Evolutionary conservation across 2,329 filamentous ascomycete genomes (phyloP).

Genomic region (Fusarium odoratissimum): DNA sequence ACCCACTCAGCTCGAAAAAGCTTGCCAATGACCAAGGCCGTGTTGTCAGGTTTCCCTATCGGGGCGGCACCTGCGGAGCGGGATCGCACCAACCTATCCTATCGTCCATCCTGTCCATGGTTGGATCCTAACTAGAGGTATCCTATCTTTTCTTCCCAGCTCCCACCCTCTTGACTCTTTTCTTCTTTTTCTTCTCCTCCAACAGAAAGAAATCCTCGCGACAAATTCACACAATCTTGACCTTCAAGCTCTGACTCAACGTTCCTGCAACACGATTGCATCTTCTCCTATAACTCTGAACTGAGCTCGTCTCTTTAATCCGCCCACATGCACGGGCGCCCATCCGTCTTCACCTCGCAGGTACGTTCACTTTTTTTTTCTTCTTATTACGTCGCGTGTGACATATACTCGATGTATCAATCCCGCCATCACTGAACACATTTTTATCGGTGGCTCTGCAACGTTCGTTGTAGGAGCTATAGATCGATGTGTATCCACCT

Average conservation of each 20-base stretch:
- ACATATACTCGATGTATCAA: slow-evolving; percentile 6
- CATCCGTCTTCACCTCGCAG: slow-evolving; percentile 88
- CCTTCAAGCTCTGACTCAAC: slow-evolving; percentile 17
- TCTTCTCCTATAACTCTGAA: slow-evolving; percentile 39
- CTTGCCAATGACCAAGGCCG: slow-evolving; percentile 44
- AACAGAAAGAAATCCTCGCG: slow-evolving; percentile 37
- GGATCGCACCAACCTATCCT: slow-evolving; percentile 12
- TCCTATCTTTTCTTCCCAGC: slow-evolving; percentile 27
- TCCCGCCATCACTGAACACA: slow-evolving; percentile 34
- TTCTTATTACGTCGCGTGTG: slow-evolving; percentile 8
- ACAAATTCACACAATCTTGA: slow-evolving; percentile 3
- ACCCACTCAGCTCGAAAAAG: slow-evolving; percentile 34
- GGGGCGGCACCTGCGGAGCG: slow-evolving; percentile 26
- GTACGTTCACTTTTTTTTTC: slow-evolving; percentile 58
- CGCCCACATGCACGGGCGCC: slow-evolving; percentile 88
- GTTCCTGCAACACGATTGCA: slow-evolving; percentile 19
- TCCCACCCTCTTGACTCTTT: slow-evolving; percentile 24
- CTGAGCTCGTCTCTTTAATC: slow-evolving; percentile 55
- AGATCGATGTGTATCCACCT: not conserved
- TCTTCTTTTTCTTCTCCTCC: slow-evolving; percentile 20
- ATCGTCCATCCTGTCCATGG: not conserved
- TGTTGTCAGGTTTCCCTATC: slow-evolving; percentile 37
- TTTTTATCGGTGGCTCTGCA: slow-evolving; percentile 24
- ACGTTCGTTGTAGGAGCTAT: slow-evolving; percentile 1
- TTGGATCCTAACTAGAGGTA: not conserved